Base-by-base conservation (phyloP, 2,329 filamentous ascomycete genomes). In the Mycocentrospora acerina region DNA sequence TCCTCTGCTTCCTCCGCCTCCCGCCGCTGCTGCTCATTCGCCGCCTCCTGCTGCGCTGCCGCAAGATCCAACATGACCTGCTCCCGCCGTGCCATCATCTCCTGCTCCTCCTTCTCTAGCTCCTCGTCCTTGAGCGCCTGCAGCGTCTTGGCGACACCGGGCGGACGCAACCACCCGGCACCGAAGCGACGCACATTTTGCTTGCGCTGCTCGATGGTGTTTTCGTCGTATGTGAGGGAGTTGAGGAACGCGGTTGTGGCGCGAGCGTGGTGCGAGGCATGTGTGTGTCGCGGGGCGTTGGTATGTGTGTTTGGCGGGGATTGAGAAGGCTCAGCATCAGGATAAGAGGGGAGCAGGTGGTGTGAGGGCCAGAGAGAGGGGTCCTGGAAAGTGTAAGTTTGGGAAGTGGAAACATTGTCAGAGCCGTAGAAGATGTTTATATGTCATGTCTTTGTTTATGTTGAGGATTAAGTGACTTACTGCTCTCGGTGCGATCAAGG, bases 101-200 rank as follows among this genome's bases (percentile, higher is more conserved):
- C 81, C 44, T 90, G 87, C 67, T 98, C 93, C 62, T 91, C 85
- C 38, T 87, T 80, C 72, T 98, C 93, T 9, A 86, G 80, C 51
- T 85, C 82, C 71, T 98, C 93, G 69, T 98, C 93, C 28, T 86
- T 84, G 70, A 90, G 81, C 47, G 94, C 90, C 62, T 94, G 85
- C 43, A 95, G 81, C 1, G 91, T 95, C 75, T 97, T 98, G 40
- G 82, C 67, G 38, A 95, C 78, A 7, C 91, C 93, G 0, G 89
- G 90, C 0, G 93, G 93, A 42, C 86, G 87, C 39, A 98, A 83
- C 93, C 93, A 98, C 29, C 80, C 80, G 51, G 84, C 86, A 44
- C 93, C 93, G 62, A 94, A 96, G 58, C 90, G 87, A 32, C 86
- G 81, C 19, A 97, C 85, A 51, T 91, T 89, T 32, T 81, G 71